Conservation (phyloP, 495 filamentous ascomycete species). For the Aspergillus baeticus region DNA sequence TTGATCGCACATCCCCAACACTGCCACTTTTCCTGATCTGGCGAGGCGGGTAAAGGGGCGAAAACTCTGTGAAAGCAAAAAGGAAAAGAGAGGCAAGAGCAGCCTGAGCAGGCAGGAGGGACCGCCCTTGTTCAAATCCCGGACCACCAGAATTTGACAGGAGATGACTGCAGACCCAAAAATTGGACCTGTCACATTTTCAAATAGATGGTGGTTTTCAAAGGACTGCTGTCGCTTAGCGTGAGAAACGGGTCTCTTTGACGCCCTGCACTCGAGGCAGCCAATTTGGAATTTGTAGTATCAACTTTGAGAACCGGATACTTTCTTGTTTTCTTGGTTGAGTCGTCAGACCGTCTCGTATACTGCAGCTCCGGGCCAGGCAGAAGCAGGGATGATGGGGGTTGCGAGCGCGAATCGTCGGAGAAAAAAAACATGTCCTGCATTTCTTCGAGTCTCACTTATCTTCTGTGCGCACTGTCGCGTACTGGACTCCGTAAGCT, state of each 20-base stretch:
- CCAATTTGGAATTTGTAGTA: slow-evolving; percentile 11
- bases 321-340: not conserved
- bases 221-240: slow-evolving; percentile 5
- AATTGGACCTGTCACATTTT: slow-evolving; percentile 19
- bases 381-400: slow-evolving; percentile 1
- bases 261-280: not conserved
- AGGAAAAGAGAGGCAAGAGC: not conserved
- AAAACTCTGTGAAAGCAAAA: not conserved
- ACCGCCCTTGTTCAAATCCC: not conserved
- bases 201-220: slow-evolving; percentile 8
- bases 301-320: slow-evolving; percentile 4
- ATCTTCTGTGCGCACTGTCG: slow-evolving; percentile 4
- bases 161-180: slow-evolving; percentile 4
- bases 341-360: not conserved
- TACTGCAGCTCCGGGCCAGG: not conserved
- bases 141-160: slow-evolving; percentile 8
- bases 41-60: not conserved
- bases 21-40: not conserved
- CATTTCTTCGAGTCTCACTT: not conserved
- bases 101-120: not conserved
- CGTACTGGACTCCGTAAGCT: not conserved
- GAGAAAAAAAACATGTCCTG: slow-evolving; percentile 3
- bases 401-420: slow-evolving; percentile 5
- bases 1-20: not conserved
- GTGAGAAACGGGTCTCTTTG: slow-evolving; percentile 3